phyloP scores from a whole-genome alignment of 2,329 filamentous ascomycete genomes.

The Fusarium proliferatum region DNA sequence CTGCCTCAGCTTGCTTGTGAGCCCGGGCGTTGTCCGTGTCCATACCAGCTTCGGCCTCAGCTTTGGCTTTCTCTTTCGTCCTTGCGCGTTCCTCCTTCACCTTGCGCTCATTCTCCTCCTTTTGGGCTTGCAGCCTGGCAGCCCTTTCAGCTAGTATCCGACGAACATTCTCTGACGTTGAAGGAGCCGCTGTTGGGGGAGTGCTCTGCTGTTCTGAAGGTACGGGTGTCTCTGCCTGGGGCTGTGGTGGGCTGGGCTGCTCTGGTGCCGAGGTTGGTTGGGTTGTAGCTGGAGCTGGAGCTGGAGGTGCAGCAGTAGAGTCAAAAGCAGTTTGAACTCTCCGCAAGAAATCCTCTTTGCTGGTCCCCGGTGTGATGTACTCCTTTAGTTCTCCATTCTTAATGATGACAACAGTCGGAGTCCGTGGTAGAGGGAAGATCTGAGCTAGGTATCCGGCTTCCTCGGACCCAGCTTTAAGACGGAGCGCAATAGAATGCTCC shows the following conservation, averaged over 20 bases:
- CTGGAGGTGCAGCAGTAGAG: conserved; percentile 30
- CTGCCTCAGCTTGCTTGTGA: conserved; percentile 62
- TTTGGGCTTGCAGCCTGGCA: conserved; percentile 56
- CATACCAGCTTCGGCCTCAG: conserved; percentile 52
- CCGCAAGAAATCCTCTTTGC: conserved; percentile 73
- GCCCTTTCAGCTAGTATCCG: conserved; percentile 63
- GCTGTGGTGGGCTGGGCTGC: conserved; percentile 25
- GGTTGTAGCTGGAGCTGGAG: background rate
- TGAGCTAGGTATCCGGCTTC: conserved; percentile 85
- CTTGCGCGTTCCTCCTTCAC: conserved; percentile 63
- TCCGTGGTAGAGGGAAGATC: conserved; percentile 82
- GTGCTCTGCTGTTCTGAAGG: conserved; percentile 30
- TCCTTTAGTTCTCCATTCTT: conserved; percentile 82
- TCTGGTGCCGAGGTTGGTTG: conserved; percentile 26
- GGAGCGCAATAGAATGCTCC: conserved; percentile 74
- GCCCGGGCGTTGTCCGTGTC: conserved; percentile 49
- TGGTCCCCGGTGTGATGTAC: conserved; percentile 74
- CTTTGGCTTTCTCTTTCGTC: conserved; percentile 59
- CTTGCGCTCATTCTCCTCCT: conserved; percentile 57
- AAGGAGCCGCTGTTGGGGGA: conserved; percentile 32
- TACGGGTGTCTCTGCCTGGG: conserved; percentile 35
- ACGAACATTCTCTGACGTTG: conserved; percentile 50
- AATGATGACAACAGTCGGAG: conserved; percentile 84
- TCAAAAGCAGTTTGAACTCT: conserved; percentile 51
- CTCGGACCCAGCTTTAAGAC: conserved; percentile 76